phyloP scores from a whole-genome alignment of 352 stramenopile species.

The Globisporangium uncinulatum region DNA sequence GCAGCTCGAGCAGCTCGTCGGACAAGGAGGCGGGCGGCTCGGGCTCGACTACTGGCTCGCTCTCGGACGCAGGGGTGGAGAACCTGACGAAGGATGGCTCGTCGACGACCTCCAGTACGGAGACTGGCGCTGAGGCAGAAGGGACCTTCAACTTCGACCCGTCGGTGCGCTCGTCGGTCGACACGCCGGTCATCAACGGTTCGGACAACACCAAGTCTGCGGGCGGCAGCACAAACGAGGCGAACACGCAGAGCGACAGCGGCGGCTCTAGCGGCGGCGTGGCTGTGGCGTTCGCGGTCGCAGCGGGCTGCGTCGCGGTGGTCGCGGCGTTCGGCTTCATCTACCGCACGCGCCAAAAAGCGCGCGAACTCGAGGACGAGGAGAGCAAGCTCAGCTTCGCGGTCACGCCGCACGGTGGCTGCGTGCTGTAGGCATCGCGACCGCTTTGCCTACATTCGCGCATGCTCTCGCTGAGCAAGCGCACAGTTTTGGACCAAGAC shows the following conservation, averaged over 20 bases:
- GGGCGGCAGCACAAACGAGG: conserved; percentile 21
- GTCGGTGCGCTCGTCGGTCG: too few species aligned
- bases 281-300: conserved; percentile 8
- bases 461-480: too few species aligned
- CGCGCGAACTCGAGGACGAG: conserved; percentile 40
- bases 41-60: too few species aligned
- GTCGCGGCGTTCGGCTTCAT: conserved; percentile 69
- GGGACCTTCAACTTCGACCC: too few species aligned
- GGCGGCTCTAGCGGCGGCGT: not conserved
- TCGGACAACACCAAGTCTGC: conserved; percentile 13
- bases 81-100: too few species aligned
- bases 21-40: too few species aligned
- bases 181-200: conserved; percentile 14
- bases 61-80: too few species aligned
- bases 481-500: too few species aligned
- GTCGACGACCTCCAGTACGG: too few species aligned
- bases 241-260: conserved; percentile 34
- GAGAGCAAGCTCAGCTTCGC: conserved; percentile 42
- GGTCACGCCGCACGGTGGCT: conserved; percentile 48
- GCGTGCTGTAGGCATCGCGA: conserved; percentile 45
- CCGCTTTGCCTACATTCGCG: too few species aligned
- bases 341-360: conserved; percentile 69
- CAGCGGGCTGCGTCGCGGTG: conserved; percentile 25
- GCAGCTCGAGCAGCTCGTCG: too few species aligned
- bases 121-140: too few species aligned